Evolutionary conservation across 1,284 basidiomycete genomes (phyloP).

Genomic region (Austroboletus novae-zelandiae): DNA sequence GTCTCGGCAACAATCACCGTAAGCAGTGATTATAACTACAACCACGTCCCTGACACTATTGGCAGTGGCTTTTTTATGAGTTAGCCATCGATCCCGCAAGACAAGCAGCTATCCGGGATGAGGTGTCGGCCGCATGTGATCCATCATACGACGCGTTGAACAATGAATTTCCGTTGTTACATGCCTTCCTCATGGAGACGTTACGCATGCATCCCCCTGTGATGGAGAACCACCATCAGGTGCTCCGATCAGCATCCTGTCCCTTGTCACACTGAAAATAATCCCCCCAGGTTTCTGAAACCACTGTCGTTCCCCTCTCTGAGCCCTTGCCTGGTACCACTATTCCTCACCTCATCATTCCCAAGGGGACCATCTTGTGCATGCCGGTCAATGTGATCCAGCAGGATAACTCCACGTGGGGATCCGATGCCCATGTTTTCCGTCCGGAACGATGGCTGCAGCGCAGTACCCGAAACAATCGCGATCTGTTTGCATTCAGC

Average conservation of each 20-base stretch:
- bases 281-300: constrained; percentile 42
- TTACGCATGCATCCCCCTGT: constrained; percentile 59
- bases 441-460: constrained; percentile 58
- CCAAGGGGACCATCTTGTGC: constrained; percentile 52
- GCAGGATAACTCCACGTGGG: constrained; percentile 52
- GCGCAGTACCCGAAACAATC: constrained; percentile 32
- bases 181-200: constrained; percentile 56
- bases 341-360: constrained; percentile 43
- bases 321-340: constrained; percentile 45
- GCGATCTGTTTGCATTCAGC: constrained; percentile 54
- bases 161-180: constrained; percentile 47
- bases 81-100: constrained; percentile 44
- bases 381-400: constrained; percentile 61
- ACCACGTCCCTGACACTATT: constrained; percentile 2
- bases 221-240: constrained; percentile 59
- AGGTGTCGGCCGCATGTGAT: constrained; percentile 41
- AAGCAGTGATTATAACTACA: constrained; percentile 16
- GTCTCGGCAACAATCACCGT: constrained; percentile 55
- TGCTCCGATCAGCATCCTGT: constrained; percentile 14
- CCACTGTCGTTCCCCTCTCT: constrained; percentile 47
- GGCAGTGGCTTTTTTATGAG: constrained; percentile 58
- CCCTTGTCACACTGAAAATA: constrained; percentile 3
- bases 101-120: constrained; percentile 50
- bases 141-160: constrained; percentile 51
- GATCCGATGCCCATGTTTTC: constrained; percentile 53